Evolutionary conservation across 257 asterid genomes (phyloP).

Genomic region (Voacanga thouarsii): DNA sequence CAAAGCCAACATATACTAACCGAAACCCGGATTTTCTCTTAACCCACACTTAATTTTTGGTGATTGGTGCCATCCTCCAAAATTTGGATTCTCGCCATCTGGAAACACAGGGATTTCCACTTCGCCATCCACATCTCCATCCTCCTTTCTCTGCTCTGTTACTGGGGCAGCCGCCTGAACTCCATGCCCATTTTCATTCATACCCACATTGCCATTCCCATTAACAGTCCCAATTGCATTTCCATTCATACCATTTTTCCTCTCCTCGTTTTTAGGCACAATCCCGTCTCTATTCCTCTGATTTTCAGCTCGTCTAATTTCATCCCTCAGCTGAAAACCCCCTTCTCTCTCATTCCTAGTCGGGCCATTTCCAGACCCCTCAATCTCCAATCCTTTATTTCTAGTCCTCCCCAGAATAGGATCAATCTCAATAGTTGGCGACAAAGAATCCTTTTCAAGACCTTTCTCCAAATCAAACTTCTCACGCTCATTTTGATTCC

Average conservation of each 20-base stretch:
- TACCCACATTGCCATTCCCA: conserved; percentile 14
- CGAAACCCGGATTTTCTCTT: conserved; percentile 82
- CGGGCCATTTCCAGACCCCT: conserved; percentile 38
- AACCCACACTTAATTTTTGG: conserved; percentile 59
- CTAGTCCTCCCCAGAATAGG: conserved; percentile 80
- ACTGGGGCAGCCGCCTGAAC: conserved; percentile 30
- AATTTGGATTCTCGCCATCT: conserved; percentile 51
- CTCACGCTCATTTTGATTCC: conserved; percentile 29
- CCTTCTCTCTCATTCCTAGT: conserved; percentile 36
- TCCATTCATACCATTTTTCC: conserved; percentile 35
- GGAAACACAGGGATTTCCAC: conserved; percentile 31
- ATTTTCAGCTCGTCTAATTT: conserved; percentile 32
- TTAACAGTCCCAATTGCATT: conserved; percentile 22
- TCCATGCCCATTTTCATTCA: conserved; percentile 26
- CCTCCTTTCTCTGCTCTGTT: conserved; percentile 48
- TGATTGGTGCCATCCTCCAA: conserved; percentile 55
- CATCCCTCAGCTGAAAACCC: conserved; percentile 34
- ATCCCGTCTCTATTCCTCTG: conserved; percentile 28
- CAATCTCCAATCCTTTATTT: conserved; percentile 61
- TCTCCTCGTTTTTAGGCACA: conserved; percentile 33
- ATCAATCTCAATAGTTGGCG: conserved; percentile 84
- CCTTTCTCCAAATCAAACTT: conserved; percentile 71
- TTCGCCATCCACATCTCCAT: conserved; percentile 40
- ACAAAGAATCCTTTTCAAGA: conserved; percentile 49
- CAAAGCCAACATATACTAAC: conserved; percentile 39